phyloP scores from a whole-genome alignment of 768 basidiomycete genomes.

The Lactarius akahatsu region DNA sequence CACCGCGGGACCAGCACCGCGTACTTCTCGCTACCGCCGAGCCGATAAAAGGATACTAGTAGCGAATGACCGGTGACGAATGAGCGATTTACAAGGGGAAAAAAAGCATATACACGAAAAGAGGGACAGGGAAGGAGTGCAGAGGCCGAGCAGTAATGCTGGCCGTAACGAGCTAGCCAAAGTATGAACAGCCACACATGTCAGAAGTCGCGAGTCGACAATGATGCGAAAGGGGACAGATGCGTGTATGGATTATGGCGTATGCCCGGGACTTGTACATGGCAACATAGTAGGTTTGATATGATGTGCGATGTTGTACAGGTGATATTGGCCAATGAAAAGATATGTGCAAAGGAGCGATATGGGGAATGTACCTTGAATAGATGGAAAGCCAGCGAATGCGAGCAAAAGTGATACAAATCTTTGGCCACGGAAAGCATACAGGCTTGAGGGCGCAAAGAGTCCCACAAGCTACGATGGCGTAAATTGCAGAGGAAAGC shows the following conservation, averaged over 20 bases:
- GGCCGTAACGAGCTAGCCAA: constrained; percentile 15
- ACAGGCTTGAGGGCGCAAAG: constrained; percentile 3
- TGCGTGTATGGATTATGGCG: constrained; percentile 10
- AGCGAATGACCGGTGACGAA: constrained; percentile 3
- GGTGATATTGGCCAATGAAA: constrained; percentile 22
- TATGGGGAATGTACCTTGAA: constrained; percentile 21
- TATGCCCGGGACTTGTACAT: constrained; percentile 22
- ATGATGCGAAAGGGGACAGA: constrained; percentile 2
- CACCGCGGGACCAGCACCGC: constrained; percentile 23
- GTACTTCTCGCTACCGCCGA: constrained; percentile 11
- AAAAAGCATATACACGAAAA: constrained; percentile 15
- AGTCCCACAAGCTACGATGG: constrained; percentile 13
- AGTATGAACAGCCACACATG: constrained; percentile 22
- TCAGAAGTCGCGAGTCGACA: constrained; percentile 1
- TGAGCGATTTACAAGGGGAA: neutral
- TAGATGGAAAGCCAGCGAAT: constrained; percentile 10
- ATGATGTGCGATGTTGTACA: constrained; percentile 27
- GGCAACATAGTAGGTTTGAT: constrained; percentile 16
- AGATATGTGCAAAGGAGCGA: constrained; percentile 18
- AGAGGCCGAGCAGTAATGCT: neutral
- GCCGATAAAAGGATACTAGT: constrained; percentile 13
- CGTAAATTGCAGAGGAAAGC: constrained; percentile 8
- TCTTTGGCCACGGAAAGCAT: neutral
- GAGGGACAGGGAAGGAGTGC: constrained; percentile 7
- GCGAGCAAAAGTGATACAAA: constrained; percentile 2